A percentile compares a stretch with the other conserved stretches of the same genome.
Conservation (phyloP, 1,284 basidiomycete genomes). For the Trametes sp. region DNA sequence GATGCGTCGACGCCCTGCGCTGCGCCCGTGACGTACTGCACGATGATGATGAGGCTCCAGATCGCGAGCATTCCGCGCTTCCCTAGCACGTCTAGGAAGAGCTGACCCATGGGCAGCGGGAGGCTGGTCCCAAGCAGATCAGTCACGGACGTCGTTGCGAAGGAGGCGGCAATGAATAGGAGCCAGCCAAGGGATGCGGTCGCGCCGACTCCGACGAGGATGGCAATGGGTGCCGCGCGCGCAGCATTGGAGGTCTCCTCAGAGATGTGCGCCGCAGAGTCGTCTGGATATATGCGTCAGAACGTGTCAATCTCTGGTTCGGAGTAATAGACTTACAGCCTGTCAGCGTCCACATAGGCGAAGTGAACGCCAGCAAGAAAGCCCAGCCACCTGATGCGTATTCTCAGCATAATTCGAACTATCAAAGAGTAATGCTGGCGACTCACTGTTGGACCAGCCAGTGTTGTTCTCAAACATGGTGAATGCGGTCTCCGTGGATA, state of each 20-base stretch:
- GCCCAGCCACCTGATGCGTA: conserved; percentile 80
- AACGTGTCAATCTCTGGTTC: background rate
- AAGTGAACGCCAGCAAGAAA: conserved; percentile 75
- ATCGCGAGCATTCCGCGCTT: conserved; percentile 74
- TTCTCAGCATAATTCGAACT: too few species aligned
- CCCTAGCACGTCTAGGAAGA: conserved; percentile 70
- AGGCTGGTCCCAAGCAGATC: conserved; percentile 58
- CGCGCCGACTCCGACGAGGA: conserved; percentile 68
- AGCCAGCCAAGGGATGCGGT: conserved; percentile 72
- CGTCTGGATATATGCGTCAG: conserved; percentile 54
- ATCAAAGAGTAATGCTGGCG: background rate
- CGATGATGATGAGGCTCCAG: conserved; percentile 75
- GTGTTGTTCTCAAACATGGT: conserved; percentile 77
- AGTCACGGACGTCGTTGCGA: conserved; percentile 63
- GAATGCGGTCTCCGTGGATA: conserved; percentile 74
- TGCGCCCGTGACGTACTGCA: conserved; percentile 75
- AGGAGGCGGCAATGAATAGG: conserved; percentile 68
- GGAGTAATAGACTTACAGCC: conserved; percentile 57
- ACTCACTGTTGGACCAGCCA: conserved; percentile 68
- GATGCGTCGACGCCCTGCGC: conserved; percentile 81
- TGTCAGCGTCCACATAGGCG: conserved; percentile 83
- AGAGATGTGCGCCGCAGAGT: conserved; percentile 80
- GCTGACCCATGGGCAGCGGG: conserved; percentile 75
- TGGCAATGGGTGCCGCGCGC: conserved; percentile 77
- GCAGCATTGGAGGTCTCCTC: conserved; percentile 77